Evolutionary conservation across 148 eudicot species (phyloP).

Genomic region (Silene uniflora): DNA sequence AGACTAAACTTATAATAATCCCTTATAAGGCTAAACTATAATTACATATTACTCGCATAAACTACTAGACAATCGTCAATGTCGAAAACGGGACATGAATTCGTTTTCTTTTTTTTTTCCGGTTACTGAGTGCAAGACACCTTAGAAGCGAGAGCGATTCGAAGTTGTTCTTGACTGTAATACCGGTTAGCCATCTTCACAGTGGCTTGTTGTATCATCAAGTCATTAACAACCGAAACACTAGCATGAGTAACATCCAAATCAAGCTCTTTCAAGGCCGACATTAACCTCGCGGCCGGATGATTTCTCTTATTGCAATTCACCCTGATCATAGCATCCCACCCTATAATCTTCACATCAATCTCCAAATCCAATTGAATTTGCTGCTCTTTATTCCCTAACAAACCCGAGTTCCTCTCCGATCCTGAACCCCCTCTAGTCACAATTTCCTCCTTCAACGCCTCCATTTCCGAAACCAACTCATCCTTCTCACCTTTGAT

Average conservation of each 20-base stretch:
- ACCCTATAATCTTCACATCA: conserved; percentile 73
- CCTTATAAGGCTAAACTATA: too few relatives aligned
- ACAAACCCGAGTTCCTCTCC: neutral
- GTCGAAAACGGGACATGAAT: too few relatives aligned
- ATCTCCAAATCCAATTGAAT: conserved; percentile 51
- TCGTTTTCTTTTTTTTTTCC: too few relatives aligned
- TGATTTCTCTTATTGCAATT: too few relatives aligned
- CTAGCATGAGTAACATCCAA: conserved; percentile 81
- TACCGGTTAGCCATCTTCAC: conserved; percentile 70
- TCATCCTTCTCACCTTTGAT: conserved; percentile 50
- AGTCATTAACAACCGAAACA: conserved; percentile 76
- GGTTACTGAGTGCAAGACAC: conserved; percentile 26
- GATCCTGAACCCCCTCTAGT: too few relatives aligned
- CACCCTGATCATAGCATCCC: conserved; percentile 83
- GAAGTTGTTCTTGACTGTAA: conserved; percentile 69
- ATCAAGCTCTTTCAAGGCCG: conserved; percentile 69
- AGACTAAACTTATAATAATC: too few relatives aligned
- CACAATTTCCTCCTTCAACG: conserved; percentile 31
- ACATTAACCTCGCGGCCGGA: conserved; percentile 83
- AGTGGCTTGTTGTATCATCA: conserved; percentile 89
- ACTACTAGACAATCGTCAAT: too few relatives aligned
- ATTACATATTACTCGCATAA: too few relatives aligned
- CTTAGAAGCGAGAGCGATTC: conserved; percentile 47
- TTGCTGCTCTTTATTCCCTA: neutral
- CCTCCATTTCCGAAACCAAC: conserved; percentile 38